phyloP scores from a whole-genome alignment of 768 basidiomycete genomes.

The Hygrocybe punicea region DNA sequence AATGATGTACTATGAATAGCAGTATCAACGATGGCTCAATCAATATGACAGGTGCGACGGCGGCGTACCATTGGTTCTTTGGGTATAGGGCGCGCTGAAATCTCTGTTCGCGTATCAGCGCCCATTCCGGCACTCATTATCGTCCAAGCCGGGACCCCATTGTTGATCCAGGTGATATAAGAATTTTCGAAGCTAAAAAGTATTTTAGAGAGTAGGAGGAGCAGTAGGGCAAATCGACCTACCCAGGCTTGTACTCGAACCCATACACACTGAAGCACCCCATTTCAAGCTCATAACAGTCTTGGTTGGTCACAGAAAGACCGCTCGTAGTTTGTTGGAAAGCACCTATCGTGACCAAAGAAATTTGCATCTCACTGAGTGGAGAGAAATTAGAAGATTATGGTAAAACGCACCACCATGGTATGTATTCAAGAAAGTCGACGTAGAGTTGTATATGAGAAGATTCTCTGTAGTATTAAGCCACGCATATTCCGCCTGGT shows the following conservation, averaged over 20 bases:
- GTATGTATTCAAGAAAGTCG: conserved; percentile 53
- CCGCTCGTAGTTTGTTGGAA: conserved; percentile 75
- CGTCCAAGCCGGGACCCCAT: conserved; percentile 56
- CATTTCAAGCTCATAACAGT: conserved; percentile 53
- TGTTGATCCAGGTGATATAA: conserved; percentile 71
- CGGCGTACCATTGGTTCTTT: conserved; percentile 65
- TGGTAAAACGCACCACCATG: conserved; percentile 58
- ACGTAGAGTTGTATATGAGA: conserved; percentile 45
- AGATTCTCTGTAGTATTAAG: conserved; percentile 48
- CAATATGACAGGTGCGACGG: not conserved
- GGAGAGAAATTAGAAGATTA: conserved; percentile 32
- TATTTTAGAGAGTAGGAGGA: conserved; percentile 10
- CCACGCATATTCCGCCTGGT: conserved; percentile 56
- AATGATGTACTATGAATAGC: conserved; percentile 54
- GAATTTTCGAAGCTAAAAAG: conserved; percentile 42
- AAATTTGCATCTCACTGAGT: too few relatives aligned
- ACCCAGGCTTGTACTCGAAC: conserved; percentile 53
- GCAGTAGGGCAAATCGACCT: conserved; percentile 30
- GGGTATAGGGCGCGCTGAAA: conserved; percentile 56
- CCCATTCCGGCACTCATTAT: conserved; percentile 47
- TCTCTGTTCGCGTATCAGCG: conserved; percentile 49
- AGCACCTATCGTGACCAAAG: conserved; percentile 50
- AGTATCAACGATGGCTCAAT: conserved; percentile 28
- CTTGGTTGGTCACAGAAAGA: conserved; percentile 55
- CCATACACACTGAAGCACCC: conserved; percentile 39